phyloP scores from a whole-genome alignment of 2,329 filamentous ascomycete species.

The Exserohilum turcica region DNA sequence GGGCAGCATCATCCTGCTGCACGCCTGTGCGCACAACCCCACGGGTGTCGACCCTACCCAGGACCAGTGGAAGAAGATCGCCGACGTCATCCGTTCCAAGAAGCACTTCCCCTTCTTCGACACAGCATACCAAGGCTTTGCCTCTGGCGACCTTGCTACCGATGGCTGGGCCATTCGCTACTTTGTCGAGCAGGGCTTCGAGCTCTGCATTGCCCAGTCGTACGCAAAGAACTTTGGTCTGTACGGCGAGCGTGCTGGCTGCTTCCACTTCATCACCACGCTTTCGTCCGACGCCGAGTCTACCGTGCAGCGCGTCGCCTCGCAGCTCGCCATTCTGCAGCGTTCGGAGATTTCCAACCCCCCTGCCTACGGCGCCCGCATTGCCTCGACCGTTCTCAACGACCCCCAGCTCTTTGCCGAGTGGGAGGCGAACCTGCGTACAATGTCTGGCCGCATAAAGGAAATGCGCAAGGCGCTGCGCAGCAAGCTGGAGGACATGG shows the following conservation, averaged over 20 bases:
- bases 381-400: slow-evolving; percentile 84
- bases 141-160: slow-evolving; percentile 81
- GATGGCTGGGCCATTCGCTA: slow-evolving; percentile 93
- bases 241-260: slow-evolving; percentile 94
- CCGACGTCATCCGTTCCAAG: slow-evolving; percentile 73
- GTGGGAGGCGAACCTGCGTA: slow-evolving; percentile 89
- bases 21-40: slow-evolving; percentile 97
- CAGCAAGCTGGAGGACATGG: slow-evolving; percentile 78
- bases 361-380: slow-evolving; percentile 89
- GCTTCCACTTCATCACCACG: slow-evolving; percentile 89
- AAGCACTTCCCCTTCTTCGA: slow-evolving; percentile 98
- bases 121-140: slow-evolving; percentile 96
- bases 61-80: slow-evolving; percentile 93
- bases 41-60: slow-evolving; percentile 94
- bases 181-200: slow-evolving; percentile 91
- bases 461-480: slow-evolving; percentile 83
- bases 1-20: slow-evolving; percentile 84
- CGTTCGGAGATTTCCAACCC: slow-evolving; percentile 98
- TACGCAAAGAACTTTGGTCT: slow-evolving; percentile 71
- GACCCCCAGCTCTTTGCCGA: slow-evolving; percentile 79
- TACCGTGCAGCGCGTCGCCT: slow-evolving; percentile 70
- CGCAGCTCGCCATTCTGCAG: slow-evolving; percentile 91
- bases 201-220: slow-evolving; percentile 59
- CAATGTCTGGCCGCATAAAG: slow-evolving; percentile 95
- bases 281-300: slow-evolving; percentile 70